phyloP scores from a whole-genome alignment of 805 yeast species.

The Candida anglica region DNA sequence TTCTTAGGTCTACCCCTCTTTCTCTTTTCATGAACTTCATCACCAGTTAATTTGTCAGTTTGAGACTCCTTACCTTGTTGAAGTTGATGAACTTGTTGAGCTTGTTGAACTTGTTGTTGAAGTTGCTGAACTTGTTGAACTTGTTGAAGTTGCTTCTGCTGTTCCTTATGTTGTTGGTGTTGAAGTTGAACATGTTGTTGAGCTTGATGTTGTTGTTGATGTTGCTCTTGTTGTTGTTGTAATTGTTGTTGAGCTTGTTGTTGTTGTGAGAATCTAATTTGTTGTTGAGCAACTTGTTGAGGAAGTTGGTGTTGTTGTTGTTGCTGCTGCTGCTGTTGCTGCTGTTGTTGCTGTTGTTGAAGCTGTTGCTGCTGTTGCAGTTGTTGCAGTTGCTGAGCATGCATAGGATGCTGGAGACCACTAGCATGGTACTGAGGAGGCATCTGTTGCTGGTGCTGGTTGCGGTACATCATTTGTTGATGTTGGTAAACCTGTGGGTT shows the following conservation, averaged over 20 bases:
- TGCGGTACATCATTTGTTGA: constrained; percentile 6
- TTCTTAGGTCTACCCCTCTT: constrained; percentile 41
- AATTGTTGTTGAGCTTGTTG: constrained; percentile 8
- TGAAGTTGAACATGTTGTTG: constrained; percentile 1
- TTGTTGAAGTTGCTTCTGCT: not conserved
- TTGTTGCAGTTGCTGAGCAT: constrained; percentile 5
- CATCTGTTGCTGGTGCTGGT: constrained; percentile 4
- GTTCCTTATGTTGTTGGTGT: not conserved
- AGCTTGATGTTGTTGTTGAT: constrained; percentile 4
- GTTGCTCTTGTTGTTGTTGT: constrained; percentile 11
- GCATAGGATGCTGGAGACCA: constrained; percentile 3
- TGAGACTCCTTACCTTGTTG: constrained; percentile 1
- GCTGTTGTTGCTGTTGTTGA: constrained; percentile 11
- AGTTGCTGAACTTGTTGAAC: constrained; percentile 4
- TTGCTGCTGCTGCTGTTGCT: constrained; percentile 9
- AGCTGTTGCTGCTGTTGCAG: constrained; percentile 10
- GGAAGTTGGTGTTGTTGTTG: constrained; percentile 7
- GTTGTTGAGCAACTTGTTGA: constrained; percentile 9
- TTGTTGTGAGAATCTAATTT: constrained; percentile 8
- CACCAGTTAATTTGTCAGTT: not conserved
- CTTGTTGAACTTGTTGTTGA: constrained; percentile 4
- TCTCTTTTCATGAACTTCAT: constrained; percentile 21
- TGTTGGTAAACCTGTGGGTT: constrained; percentile 4
- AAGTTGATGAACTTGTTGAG: not conserved
- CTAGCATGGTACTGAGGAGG: constrained; percentile 2